phyloP scores from a whole-genome alignment of 306 rosid genomes.

The Vigna mungo region DNA sequence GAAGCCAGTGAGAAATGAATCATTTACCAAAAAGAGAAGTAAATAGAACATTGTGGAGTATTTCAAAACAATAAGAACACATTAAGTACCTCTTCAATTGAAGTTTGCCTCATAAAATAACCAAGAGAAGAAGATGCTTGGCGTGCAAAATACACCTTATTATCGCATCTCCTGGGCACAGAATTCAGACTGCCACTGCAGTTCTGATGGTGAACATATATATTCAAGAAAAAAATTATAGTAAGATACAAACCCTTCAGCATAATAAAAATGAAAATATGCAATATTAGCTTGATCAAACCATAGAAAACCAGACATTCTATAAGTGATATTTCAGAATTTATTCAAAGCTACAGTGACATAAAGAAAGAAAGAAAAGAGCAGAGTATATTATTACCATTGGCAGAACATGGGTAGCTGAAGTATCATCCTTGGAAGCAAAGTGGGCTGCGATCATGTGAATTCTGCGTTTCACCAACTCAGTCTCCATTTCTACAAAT shows the following conservation, averaged over 20 bases:
- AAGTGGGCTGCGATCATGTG: conserved; percentile 67
- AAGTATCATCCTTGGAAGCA: conserved; percentile 59
- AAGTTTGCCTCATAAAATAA: conserved; percentile 69
- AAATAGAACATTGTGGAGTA: conserved; percentile 16
- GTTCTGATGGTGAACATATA: conserved; percentile 53
- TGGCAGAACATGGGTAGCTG: conserved; percentile 62
- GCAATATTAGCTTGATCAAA: neutral
- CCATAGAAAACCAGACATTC: neutral
- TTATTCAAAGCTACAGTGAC: neutral
- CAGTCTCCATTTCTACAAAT: conserved; percentile 58
- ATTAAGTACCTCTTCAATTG: conserved; percentile 57
- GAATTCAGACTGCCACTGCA: conserved; percentile 64
- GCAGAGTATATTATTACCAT: conserved; percentile 48
- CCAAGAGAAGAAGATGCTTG: conserved; percentile 69
- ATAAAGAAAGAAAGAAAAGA: neutral
- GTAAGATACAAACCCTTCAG: neutral
- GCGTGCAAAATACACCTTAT: conserved; percentile 64
- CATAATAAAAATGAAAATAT: conserved; percentile 4
- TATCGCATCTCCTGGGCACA: conserved; percentile 59
- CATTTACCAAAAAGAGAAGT: neutral
- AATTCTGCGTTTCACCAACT: conserved; percentile 73
- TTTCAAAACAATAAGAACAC: neutral
- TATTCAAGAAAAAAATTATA: neutral
- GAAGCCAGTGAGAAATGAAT: conserved; percentile 32
- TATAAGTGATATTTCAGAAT: neutral